phyloP scores from a whole-genome alignment of 129 eudicot species.

The Arctium minus region DNA sequence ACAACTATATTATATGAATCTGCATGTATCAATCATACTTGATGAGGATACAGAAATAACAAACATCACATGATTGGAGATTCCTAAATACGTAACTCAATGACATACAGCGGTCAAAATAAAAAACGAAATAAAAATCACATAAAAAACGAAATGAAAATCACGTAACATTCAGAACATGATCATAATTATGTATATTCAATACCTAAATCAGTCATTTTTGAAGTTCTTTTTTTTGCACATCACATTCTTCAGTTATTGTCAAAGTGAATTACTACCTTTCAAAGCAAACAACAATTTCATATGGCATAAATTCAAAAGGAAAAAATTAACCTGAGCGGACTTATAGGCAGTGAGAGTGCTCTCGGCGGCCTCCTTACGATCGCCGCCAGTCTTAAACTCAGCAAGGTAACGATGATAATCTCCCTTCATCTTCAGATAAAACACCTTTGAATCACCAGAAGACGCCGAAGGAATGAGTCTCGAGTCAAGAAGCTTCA shows the following conservation, averaged over 20 bases:
- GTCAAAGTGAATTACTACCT: not conserved
- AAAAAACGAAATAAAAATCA: not conserved
- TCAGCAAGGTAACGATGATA: constrained; percentile 58
- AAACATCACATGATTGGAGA: not conserved
- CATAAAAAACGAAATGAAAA: not conserved
- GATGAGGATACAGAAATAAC: not conserved
- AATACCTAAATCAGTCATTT: not conserved
- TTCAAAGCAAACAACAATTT: not conserved
- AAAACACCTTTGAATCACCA: constrained; percentile 65
- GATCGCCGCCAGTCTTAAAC: constrained; percentile 56
- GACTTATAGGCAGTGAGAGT: constrained; percentile 67
- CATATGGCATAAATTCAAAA: not conserved
- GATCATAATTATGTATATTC: not conserved
- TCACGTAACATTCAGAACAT: not conserved
- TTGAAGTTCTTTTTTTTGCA: not conserved
- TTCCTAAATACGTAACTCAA: not conserved
- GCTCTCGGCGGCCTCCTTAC: constrained; percentile 70
- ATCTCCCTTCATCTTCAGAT: constrained; percentile 70
- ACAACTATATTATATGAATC: not conserved
- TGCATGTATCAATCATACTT: not conserved
- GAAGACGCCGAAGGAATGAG: constrained; percentile 43
- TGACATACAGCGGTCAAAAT: not conserved
- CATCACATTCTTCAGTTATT: not conserved
- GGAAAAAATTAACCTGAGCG: constrained; percentile 43
- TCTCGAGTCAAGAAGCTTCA: constrained; percentile 48